phyloP scores from a whole-genome alignment of 202 grass and related monocot genomes.

The Digitaria exilis region DNA sequence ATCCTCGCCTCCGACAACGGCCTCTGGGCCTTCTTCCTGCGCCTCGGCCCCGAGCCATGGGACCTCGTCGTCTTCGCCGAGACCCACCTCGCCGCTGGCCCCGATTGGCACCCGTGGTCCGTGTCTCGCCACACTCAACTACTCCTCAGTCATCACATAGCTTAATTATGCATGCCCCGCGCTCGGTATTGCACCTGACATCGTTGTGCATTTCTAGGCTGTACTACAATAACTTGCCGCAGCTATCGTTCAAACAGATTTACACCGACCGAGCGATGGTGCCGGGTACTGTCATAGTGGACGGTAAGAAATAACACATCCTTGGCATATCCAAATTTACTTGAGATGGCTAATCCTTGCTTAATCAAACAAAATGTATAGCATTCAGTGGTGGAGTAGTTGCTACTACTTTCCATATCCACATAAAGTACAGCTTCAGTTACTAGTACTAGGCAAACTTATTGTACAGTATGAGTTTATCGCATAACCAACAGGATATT shows the following conservation, averaged over 20 bases:
- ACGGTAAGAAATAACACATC: conserved; percentile 52
- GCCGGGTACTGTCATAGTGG: conserved; percentile 82
- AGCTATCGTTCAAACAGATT: conserved; percentile 79
- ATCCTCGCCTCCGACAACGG: conserved; percentile 69
- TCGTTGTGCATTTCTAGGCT: conserved; percentile 31
- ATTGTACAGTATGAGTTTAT: neutral
- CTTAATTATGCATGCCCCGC: neutral
- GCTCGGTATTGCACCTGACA: conserved; percentile 7
- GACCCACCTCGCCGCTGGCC: conserved; percentile 62
- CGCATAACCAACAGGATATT: neutral
- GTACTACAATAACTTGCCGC: conserved; percentile 43
- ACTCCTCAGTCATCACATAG: neutral
- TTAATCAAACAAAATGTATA: neutral
- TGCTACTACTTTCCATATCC: neutral
- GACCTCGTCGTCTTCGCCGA: conserved; percentile 81
- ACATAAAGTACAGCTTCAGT: neutral
- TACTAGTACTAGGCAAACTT: neutral
- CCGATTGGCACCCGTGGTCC: conserved; percentile 39
- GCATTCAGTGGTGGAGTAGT: neutral
- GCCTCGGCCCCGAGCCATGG: conserved; percentile 68
- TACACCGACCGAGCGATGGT: conserved; percentile 55
- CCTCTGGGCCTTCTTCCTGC: conserved; percentile 82
- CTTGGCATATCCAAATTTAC: neutral
- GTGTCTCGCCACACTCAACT: neutral
- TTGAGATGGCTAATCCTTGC: neutral